Evolutionary conservation across 495 filamentous ascomycete species (phyloP), one percentile per base, ranked within the genome.

Genomic region (Trichocladium uniseriatum): DNA sequence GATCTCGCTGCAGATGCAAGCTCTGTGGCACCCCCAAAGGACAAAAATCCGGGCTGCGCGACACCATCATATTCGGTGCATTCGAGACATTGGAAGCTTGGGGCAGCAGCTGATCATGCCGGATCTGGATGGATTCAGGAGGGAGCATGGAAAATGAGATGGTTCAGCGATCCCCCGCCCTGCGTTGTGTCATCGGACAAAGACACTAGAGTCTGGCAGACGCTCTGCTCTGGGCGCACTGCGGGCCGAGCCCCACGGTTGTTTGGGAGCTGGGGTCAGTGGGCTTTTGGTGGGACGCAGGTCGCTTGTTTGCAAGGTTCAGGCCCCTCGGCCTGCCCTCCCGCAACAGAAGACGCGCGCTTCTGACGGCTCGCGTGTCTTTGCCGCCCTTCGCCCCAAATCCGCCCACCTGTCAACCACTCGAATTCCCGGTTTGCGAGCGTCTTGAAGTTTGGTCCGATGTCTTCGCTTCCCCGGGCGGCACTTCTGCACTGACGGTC

Each of bases 281-380:
- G 45, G 45, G 40, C 21, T 43, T 51, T 46, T 16, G 38, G 43
- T 43, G 40, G 40, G 36, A 48, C 51, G 14, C 40, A 18, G 41
- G 42, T 55, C 57, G 54, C 57, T 56, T 56, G 53, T 53, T 46
- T 58, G 56, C 49, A 54, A 48, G 48, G 39, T 51, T 46, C 51
- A 49, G 38, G 38, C 48, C 48, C 8, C 24, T 27, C 24, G 24
- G 24, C 24, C 8, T 27, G 24, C 54, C 47, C 44, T 53, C 51
- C n/a, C 43, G 51, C 51, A 55, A 48, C 43, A n/a, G 41, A 63
- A 65, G 64, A 67, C 64, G 64, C 64, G 64, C 64, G 62, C 60
- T 67, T 67, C 62, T 43, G 41, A 52, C 49, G 41, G 61, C 58
- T 63, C 59, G 64, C 60, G 62, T 63, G 54, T 65, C 58, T 65